Evolutionary conservation across 2,329 filamentous ascomycete genomes (phyloP).

Genomic region (Metarhizium robertsii): DNA sequence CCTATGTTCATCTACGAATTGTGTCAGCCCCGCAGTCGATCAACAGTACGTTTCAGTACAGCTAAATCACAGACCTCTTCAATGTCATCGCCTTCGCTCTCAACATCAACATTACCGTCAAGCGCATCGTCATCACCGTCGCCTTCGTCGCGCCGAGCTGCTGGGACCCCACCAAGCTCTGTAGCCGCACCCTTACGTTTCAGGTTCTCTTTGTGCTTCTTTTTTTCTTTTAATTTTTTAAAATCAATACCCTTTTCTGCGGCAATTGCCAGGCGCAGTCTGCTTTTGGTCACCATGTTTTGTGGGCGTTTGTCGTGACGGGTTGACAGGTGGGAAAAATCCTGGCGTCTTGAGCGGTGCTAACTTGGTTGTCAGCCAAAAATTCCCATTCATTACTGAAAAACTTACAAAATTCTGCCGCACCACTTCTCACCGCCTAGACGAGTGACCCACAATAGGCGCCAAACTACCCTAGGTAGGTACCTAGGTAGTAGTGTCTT

Average conservation of each 20-base stretch:
- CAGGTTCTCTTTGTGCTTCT: conserved; percentile 34
- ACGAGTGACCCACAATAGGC: neutral
- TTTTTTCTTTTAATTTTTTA: conserved; percentile 40
- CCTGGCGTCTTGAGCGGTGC: neutral
- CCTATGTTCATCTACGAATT: conserved; percentile 38
- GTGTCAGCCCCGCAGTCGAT: neutral
- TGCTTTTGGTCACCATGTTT: conserved; percentile 35
- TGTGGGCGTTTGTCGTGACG: neutral
- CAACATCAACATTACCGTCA: conserved; percentile 26
- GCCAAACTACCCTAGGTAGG: neutral
- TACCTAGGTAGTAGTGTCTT: neutral
- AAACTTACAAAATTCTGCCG: conserved; percentile 9
- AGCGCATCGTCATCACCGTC: conserved; percentile 19
- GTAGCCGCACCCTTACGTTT: conserved; percentile 25
- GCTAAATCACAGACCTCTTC: conserved; percentile 13
- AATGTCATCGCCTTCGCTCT: conserved; percentile 25
- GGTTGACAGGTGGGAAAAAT: neutral
- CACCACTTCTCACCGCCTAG: neutral
- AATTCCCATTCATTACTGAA: neutral
- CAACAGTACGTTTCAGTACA: neutral
- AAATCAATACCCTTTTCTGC: conserved; percentile 46
- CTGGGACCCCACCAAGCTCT: conserved; percentile 12
- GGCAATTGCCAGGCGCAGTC: conserved; percentile 43
- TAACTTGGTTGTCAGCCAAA: neutral
- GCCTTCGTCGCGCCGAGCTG: neutral